Conservation (phyloP, 2,329 filamentous ascomycete species). For the Penicillium sp. region DNA sequence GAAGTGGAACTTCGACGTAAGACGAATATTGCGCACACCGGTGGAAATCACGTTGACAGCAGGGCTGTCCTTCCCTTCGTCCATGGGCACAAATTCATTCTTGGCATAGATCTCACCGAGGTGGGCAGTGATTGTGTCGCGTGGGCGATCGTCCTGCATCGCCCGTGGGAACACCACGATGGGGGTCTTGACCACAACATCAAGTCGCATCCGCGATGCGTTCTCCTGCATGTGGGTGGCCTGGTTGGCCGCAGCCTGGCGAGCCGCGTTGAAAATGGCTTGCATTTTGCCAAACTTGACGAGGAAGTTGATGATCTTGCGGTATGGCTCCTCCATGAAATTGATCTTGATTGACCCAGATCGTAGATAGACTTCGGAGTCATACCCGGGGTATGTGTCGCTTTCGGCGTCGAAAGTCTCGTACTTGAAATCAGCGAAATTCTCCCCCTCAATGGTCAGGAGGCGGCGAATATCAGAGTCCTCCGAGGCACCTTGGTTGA, state of each 20-base stretch:
- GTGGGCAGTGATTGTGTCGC: slow-evolving; percentile 88
- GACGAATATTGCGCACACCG: slow-evolving; percentile 85
- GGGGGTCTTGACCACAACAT: slow-evolving; percentile 89
- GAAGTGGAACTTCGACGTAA: slow-evolving; percentile 90
- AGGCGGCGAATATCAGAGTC: slow-evolving; percentile 81
- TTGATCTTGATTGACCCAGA: slow-evolving; percentile 96
- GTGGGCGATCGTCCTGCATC: slow-evolving; percentile 68
- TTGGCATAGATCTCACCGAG: slow-evolving; percentile 96
- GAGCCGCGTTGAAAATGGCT: slow-evolving; percentile 94
- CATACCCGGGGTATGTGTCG: slow-evolving; percentile 86
- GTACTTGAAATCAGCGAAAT: slow-evolving; percentile 95
- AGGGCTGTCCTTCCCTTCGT: slow-evolving; percentile 71
- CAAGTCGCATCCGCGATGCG: slow-evolving; percentile 88
- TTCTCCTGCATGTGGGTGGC: slow-evolving; percentile 91
- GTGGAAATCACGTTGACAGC: slow-evolving; percentile 87
- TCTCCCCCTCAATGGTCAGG: slow-evolving; percentile 91
- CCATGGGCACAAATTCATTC: slow-evolving; percentile 84
- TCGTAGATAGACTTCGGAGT: slow-evolving; percentile 85
- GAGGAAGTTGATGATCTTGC: slow-evolving; percentile 95
- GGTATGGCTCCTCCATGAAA: slow-evolving; percentile 94
- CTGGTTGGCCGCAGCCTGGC: slow-evolving; percentile 90
- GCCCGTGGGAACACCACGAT: slow-evolving; percentile 91
- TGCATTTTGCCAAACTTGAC: slow-evolving; percentile 99
- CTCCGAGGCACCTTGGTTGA: slow-evolving; percentile 84
- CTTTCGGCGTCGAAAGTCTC: slow-evolving; percentile 85